A percentile compares a stretch with the other conserved stretches of the same genome.
phyloP scores from a whole-genome alignment of 2,329 filamentous ascomycete genomes.

The Colletotrichum gigasporum region DNA sequence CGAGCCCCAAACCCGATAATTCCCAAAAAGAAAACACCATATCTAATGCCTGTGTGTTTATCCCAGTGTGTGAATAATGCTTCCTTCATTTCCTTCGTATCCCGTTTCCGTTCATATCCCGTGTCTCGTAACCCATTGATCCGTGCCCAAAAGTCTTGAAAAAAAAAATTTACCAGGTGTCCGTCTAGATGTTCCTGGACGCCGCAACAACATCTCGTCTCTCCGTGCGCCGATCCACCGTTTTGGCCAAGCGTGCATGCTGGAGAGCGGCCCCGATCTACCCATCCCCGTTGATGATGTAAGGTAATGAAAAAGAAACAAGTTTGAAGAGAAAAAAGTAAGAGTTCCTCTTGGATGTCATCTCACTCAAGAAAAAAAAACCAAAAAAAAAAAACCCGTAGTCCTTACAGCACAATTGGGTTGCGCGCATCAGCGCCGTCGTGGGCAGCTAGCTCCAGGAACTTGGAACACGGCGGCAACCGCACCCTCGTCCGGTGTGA shows the following conservation, averaged over 20 bases:
- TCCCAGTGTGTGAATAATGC: too few relatives aligned
- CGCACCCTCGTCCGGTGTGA: conserved; percentile 16
- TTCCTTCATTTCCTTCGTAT: not conserved
- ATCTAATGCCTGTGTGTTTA: not conserved
- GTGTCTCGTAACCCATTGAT: not conserved
- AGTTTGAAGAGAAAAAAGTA: not conserved
- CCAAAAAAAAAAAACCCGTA: not conserved
- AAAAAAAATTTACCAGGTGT: not conserved
- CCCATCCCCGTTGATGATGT: not conserved
- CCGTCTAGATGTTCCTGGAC: conserved; percentile 4
- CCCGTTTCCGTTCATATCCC: conserved; percentile 1
- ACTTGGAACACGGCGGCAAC: conserved; percentile 23
- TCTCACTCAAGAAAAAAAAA: not conserved
- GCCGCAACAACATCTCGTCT: not conserved
- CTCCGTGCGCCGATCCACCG: not conserved
- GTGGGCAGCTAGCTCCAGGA: conserved; percentile 21
- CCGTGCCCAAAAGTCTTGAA: not conserved
- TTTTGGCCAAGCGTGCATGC: not conserved
- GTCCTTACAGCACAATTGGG: conserved; percentile 8
- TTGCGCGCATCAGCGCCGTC: not conserved
- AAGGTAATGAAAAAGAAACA: not conserved
- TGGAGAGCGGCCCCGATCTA: not conserved
- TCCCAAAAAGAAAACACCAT: not conserved
- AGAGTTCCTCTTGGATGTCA: not conserved
- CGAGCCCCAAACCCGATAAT: not conserved